Base-by-base conservation (phyloP, 2,329 filamentous ascomycete species). In the Aureobasidium sp. region DNA sequence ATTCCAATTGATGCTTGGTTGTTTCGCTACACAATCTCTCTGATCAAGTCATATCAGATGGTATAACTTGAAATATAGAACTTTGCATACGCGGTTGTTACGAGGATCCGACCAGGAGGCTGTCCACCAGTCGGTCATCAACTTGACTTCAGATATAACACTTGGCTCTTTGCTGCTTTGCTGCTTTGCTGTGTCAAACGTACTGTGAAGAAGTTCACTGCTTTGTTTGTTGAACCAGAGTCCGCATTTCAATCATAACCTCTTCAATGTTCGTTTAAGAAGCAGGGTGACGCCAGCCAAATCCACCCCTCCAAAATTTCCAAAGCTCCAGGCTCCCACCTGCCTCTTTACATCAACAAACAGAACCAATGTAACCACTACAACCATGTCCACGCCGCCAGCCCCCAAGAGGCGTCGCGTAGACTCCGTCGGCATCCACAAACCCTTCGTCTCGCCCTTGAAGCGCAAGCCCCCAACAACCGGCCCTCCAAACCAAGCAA, bases 401-500 rank as follows among this genome's bases (percentile, higher is more conserved):
- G 40, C 48, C 27, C n/a, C 58, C 15, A 89, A 89, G 76, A 82
- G 85, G 54, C 85, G 86, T 64, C 83, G 85, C 66, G 75, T 87
- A 65, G 80, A 86, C 62, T 76, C 80, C 8, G 24, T 48, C n/a
- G 81, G 81, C 7, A 80, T 90, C 52, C 81, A 81, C 64, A 88
- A 86, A 70, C 88, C 88, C 0, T 91, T 91, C 76, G 85, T 86
- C 66, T 90, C 88, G 49, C 88, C 87, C 15, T 80, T 88, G 64
- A 82, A 81, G 76, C 77, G 33, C 67, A 67, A 48, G 12, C 14
- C 40, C 45, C 19, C 44, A 7, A 11, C 59, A 2, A 9, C 33
- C 39, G 17, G 31, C 31, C 31, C 31, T 33, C 31, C 27, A 17
- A 45, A 33, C 59, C 50, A 15, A 44, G 53, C 22, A 52, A 39